These are phyloP conservation scores for Penicillium sp. DNA, from an alignment of 2,329 filamentous ascomycete species.

Conservation along the genomic window DNA sequence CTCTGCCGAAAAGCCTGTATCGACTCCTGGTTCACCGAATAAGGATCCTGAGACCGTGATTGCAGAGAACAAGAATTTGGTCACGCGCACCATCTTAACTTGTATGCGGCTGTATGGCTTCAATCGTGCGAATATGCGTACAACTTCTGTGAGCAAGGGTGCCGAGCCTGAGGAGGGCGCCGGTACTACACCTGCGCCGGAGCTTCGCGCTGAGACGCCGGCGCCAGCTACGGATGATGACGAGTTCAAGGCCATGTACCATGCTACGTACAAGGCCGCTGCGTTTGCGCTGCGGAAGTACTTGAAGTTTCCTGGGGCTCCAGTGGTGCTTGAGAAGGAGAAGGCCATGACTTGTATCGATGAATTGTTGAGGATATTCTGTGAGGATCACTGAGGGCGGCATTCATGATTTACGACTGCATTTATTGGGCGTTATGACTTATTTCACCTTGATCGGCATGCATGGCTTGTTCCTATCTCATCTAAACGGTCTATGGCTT, in stretches of 20 bases:
- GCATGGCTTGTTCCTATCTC: not conserved
- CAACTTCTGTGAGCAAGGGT: constrained; percentile 19
- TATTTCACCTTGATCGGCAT: constrained; percentile 12
- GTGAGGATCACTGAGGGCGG: constrained; percentile 34
- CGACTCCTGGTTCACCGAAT: constrained; percentile 20
- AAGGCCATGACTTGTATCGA: constrained; percentile 46
- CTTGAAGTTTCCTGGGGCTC: constrained; percentile 28
- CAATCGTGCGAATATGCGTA: constrained; percentile 33
- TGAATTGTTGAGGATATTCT: constrained; percentile 44
- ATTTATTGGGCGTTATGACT: constrained; percentile 4
- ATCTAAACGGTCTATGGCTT: not conserved
- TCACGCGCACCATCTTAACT: constrained; percentile 45
- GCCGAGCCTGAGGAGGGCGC: constrained; percentile 15
- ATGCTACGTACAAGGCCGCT: constrained; percentile 46
- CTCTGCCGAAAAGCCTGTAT: constrained; percentile 14
- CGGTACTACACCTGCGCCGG: constrained; percentile 12
- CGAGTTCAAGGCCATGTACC: constrained; percentile 47
- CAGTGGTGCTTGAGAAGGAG: constrained; percentile 35
- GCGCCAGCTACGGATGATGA: constrained; percentile 34
- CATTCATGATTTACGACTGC: constrained; percentile 19
- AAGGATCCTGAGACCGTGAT: constrained; percentile 34
- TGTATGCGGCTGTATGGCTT: constrained; percentile 48
- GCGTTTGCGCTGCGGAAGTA: constrained; percentile 46
- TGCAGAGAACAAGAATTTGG: constrained; percentile 42
- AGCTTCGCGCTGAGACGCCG: constrained; percentile 24